phyloP scores from a whole-genome alignment of 2,329 filamentous ascomycete genomes.

The Claviceps cyperi region DNA sequence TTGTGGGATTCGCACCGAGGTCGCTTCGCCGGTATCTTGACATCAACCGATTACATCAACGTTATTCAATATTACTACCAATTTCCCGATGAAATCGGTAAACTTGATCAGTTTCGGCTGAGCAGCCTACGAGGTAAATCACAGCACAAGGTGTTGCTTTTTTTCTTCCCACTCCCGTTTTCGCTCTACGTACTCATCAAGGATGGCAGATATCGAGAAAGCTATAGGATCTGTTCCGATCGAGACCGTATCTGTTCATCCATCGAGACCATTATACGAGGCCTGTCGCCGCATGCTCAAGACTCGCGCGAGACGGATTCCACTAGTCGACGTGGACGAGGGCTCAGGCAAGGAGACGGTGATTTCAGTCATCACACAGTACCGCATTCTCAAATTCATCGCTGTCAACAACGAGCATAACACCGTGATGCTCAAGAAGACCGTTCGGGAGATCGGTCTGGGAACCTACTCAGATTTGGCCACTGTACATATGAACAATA shows the following conservation, averaged over 20 bases:
- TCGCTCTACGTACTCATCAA: conserved; percentile 7
- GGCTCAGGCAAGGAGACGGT: conserved; percentile 88
- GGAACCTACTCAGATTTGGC: conserved; percentile 73
- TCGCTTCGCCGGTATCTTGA: conserved; percentile 85
- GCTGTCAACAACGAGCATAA: conserved; percentile 81
- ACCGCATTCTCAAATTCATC: conserved; percentile 96
- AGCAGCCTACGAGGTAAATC: conserved; percentile 73
- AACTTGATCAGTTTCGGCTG: conserved; percentile 86
- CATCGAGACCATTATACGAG: conserved; percentile 81
- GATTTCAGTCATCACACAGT: conserved; percentile 93
- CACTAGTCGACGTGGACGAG: conserved; percentile 83
- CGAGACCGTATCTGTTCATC: conserved; percentile 92
- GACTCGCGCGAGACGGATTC: conserved; percentile 84
- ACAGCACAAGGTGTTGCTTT: neutral
- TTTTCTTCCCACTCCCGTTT: neutral
- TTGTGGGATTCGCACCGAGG: conserved; percentile 92
- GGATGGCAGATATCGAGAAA: conserved; percentile 68
- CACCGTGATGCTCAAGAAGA: conserved; percentile 78
- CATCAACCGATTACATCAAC: conserved; percentile 95
- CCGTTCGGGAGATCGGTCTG: conserved; percentile 67
- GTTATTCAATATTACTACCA: conserved; percentile 99
- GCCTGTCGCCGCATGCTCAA: conserved; percentile 89
- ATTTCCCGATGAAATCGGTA: conserved; percentile 75
- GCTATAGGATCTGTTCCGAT: conserved; percentile 82
- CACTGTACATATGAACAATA: conserved; percentile 75